Base-by-base conservation (phyloP, 148 eudicot species). In the Nepenthes gracilis region DNA sequence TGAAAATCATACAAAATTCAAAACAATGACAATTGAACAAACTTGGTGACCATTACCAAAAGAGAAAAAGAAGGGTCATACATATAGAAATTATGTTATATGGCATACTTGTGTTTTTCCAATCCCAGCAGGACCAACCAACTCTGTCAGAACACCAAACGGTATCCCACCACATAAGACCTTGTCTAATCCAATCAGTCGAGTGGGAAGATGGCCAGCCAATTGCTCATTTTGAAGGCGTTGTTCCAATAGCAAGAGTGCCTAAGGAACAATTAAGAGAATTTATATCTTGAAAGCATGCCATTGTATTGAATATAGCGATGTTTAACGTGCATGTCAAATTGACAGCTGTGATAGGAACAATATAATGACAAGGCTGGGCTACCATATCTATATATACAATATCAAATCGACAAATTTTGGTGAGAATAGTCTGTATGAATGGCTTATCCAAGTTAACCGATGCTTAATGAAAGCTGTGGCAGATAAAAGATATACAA, bases 131-230 rank as follows among this genome's bases (percentile, higher is more conserved):
- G 95, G 97, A 61, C 95, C 97, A 60, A 90, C 97, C 58, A 86
- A 63, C 82, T 90, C 97, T 33, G 97, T 90, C 56, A 90, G 76
- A 66, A 81, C 86, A 64, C 97, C 95, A 82, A 82, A 86, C 7
- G 97, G 97, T 64, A 90, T 81, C 47, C 97, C 97, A 64, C 97
- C 97, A 60, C 88, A 86, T 58, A 90, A 77, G 12, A 83, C 97
- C 67, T 72, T 65, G 69, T 90, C 97, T 55, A 90, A 76, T 54
- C 95, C 97, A 69, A 70, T 82, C 59, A 90, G 64, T 64, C 67
- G 72, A 47, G 95, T 90, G 23, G 97, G 95, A 59, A 90, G 88
- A 80, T 86, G 95, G 50, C 97, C 95, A 47, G 78, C 73, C 55
- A 82, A 77, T 70, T 74, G 67, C 70, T 90, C 91, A 65, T 75